Evolutionary conservation across 345 rosid genomes (phyloP).

Genomic region (Nasturtium officinale): DNA sequence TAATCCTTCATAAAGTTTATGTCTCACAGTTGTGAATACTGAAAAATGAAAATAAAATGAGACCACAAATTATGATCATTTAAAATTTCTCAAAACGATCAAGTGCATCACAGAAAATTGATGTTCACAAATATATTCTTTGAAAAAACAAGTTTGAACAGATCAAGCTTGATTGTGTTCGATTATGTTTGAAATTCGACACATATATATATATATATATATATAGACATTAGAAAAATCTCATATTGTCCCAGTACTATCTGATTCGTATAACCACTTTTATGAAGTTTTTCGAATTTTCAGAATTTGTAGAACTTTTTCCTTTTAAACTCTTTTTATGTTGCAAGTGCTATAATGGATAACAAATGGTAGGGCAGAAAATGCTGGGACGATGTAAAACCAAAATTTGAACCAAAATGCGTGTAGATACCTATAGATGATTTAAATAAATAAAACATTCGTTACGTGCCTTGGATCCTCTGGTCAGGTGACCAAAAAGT

Average conservation of each 20-base stretch:
- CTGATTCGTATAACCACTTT: background rate
- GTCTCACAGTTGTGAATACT: background rate
- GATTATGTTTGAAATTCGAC: background rate
- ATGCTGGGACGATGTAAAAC: slow-evolving; percentile 9
- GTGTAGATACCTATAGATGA: background rate
- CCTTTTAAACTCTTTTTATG: background rate
- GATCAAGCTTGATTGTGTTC: slow-evolving; percentile 9
- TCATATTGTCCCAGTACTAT: background rate
- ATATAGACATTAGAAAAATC: background rate
- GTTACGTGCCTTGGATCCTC: slow-evolving; percentile 41
- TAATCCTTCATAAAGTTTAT: background rate
- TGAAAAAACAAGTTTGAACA: background rate
- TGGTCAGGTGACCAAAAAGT: slow-evolving; percentile 31
- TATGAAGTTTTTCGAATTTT: background rate
- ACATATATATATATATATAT: background rate
- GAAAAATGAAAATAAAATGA: background rate
- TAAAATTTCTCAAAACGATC: background rate
- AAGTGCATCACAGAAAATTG: background rate
- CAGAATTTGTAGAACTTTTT: background rate
- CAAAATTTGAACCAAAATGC: slow-evolving; percentile 15
- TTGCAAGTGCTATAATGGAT: slow-evolving; percentile 18
- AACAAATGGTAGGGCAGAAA: slow-evolving; percentile 28
- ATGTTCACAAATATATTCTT: background rate
- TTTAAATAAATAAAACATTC: slow-evolving; percentile 28
- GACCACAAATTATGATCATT: background rate